Evolutionary conservation across 2,329 filamentous ascomycete genomes (phyloP).

Genomic region (Monilinia aucupariae): DNA sequence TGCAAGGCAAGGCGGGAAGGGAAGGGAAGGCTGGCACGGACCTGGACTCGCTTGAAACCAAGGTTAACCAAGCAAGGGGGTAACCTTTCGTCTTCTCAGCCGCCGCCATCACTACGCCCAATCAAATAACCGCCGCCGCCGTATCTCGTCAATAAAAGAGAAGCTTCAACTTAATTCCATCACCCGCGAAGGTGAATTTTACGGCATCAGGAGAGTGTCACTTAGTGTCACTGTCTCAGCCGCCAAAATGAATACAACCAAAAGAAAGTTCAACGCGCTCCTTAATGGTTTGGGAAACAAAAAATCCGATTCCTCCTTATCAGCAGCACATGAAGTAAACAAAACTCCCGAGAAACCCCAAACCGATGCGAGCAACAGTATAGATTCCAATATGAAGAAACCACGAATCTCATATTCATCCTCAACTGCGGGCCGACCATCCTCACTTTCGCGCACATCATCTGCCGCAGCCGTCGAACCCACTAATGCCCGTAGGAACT

Average conservation of each 20-base stretch:
- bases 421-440: constrained; percentile 16
- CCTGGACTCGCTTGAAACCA: background rate
- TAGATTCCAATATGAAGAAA: constrained; percentile 30
- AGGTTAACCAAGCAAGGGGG: too few species aligned
- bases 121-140: background rate
- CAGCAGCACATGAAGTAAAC: constrained; percentile 35
- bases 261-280: constrained; percentile 75
- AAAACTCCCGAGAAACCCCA: constrained; percentile 37
- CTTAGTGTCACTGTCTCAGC: background rate
- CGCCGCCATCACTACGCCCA: background rate
- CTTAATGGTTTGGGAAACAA: constrained; percentile 58
- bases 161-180: background rate
- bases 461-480: background rate
- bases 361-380: too few species aligned
- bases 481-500: constrained; percentile 28
- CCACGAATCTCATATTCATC: constrained; percentile 28
- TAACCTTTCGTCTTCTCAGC: background rate
- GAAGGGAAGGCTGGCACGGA: background rate
- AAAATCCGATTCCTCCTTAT: constrained; percentile 40
- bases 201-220: background rate
- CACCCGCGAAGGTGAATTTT: background rate
- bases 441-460: constrained; percentile 16
- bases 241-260: constrained; percentile 63
- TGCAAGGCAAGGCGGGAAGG: background rate
- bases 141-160: background rate